Conservation (phyloP, 2,329 filamentous ascomycete species). For the Fusarium succisae region DNA sequence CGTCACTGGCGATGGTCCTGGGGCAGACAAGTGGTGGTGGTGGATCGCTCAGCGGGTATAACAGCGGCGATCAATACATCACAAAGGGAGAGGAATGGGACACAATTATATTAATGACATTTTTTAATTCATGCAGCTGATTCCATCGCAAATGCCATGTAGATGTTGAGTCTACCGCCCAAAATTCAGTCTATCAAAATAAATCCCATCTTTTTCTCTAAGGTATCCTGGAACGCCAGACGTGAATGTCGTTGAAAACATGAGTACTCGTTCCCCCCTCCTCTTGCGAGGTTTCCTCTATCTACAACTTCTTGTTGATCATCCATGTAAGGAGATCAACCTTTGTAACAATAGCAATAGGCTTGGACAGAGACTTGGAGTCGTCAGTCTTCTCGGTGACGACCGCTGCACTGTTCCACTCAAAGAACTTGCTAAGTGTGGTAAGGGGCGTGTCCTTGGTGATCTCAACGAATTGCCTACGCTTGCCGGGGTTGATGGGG, state of each 20-base stretch:
- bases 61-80: neutral
- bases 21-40: constrained; percentile 85
- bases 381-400: constrained; percentile 80
- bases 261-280: constrained; percentile 45
- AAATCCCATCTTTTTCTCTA: constrained; percentile 30
- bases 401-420: constrained; percentile 97
- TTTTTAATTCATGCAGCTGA: constrained; percentile 35
- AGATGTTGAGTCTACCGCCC: constrained; percentile 56
- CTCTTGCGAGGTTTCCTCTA: constrained; percentile 27
- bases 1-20: constrained; percentile 71
- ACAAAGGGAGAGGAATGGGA: neutral
- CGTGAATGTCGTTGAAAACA: constrained; percentile 46
- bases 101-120: constrained; percentile 40
- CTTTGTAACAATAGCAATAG: constrained; percentile 93
- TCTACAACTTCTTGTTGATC: constrained; percentile 68
- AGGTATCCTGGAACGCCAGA: constrained; percentile 45
- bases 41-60: constrained; percentile 78
- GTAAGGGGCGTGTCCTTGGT: constrained; percentile 87
- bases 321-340: constrained; percentile 95
- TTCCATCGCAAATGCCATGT: constrained; percentile 40
- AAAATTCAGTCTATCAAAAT: constrained; percentile 35
- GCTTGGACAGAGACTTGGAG: constrained; percentile 71
- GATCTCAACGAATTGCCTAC: constrained; percentile 89
- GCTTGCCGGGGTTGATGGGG: constrained; percentile 51
- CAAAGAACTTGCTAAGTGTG: constrained; percentile 89